Evolutionary conservation across 2,329 filamentous ascomycete species (phyloP).

Genomic region (Pyricularia sp.): DNA sequence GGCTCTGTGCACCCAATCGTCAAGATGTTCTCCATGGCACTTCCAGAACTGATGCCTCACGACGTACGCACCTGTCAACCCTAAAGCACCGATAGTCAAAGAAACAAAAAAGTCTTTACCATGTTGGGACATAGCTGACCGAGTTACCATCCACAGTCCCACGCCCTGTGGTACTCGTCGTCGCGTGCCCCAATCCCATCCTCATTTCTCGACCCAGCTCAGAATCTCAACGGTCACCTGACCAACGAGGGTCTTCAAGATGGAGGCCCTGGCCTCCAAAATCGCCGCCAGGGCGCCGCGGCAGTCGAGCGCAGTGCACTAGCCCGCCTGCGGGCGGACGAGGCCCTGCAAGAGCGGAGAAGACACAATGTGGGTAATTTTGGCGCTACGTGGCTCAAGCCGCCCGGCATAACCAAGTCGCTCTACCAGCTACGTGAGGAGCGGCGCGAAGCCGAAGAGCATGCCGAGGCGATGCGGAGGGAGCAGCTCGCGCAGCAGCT

Average conservation of each 20-base stretch:
- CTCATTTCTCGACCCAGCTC: slow-evolving; percentile 9
- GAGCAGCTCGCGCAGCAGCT: slow-evolving; percentile 67
- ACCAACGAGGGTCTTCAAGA: slow-evolving; percentile 13
- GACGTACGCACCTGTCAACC: slow-evolving; percentile 42
- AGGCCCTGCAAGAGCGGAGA: slow-evolving; percentile 65
- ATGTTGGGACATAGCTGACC: neutral
- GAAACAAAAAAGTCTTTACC: neutral
- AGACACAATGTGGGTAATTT: slow-evolving; percentile 79
- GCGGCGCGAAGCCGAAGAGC: slow-evolving; percentile 78
- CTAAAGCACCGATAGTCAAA: slow-evolving; percentile 1
- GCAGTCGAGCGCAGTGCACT: slow-evolving; percentile 52
- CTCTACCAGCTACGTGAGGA: slow-evolving; percentile 87
- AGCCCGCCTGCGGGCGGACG: slow-evolving; percentile 63
- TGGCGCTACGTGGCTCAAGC: slow-evolving; percentile 82
- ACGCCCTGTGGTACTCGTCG: slow-evolving; percentile 65
- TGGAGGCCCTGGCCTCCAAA: slow-evolving; percentile 18
- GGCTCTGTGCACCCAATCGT: slow-evolving; percentile 3
- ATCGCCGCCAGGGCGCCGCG: slow-evolving; percentile 13
- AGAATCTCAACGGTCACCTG: slow-evolving; percentile 16
- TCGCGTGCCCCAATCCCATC: slow-evolving; percentile 37
- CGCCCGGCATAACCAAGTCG: slow-evolving; percentile 81
- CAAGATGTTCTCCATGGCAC: slow-evolving; percentile 46
- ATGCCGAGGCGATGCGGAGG: slow-evolving; percentile 61
- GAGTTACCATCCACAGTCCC: slow-evolving; percentile 39
- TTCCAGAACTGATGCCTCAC: slow-evolving; percentile 60